Percentiles rank a stretch among this genome's conserved stretches.
Evolutionary conservation across 2,329 filamentous ascomycete species (phyloP).

Genomic region (Neodidymelliopsis sp.): DNA sequence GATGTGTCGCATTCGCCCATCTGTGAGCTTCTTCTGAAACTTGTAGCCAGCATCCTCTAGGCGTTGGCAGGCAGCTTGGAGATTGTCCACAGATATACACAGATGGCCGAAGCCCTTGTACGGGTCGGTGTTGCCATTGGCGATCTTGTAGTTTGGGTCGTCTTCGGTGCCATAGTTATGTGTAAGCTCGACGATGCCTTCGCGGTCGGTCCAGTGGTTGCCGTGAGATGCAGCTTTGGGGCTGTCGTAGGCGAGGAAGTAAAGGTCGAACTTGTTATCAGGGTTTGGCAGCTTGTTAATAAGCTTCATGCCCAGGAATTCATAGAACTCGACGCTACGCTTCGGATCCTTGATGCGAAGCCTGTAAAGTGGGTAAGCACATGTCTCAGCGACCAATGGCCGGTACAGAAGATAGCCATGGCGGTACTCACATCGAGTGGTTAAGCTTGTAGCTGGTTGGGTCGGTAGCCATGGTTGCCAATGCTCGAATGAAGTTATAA

Average conservation of each 20-base stretch:
- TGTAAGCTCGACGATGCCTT: conserved; percentile 87
- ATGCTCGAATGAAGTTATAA: conserved; percentile 28
- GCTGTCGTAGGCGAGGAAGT: conserved; percentile 90
- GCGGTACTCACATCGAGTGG: conserved; percentile 58
- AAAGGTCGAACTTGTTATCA: conserved; percentile 91
- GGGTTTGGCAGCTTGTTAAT: conserved; percentile 83
- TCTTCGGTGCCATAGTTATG: conserved; percentile 89
- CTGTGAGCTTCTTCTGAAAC: conserved; percentile 93
- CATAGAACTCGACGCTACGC: conserved; percentile 85
- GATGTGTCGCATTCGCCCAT: conserved; percentile 76
- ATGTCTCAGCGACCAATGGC: conserved; percentile 10
- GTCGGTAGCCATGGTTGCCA: conserved; percentile 64
- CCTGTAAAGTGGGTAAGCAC: conserved; percentile 20
- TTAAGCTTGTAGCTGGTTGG: conserved; percentile 70
- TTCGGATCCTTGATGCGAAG: conserved; percentile 93
- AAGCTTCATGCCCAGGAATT: conserved; percentile 86
- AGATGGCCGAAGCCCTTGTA: conserved; percentile 86
- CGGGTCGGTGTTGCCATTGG: conserved; percentile 91
- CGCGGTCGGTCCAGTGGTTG: conserved; percentile 79
- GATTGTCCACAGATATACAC: conserved; percentile 71
- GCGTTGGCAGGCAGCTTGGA: conserved; percentile 87
- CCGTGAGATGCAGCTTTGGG: conserved; percentile 76
- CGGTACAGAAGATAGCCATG: conserved; percentile 11
- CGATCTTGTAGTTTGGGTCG: conserved; percentile 79
- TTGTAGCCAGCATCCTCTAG: conserved; percentile 89